phyloP scores from a whole-genome alignment of 257 asterid species.

The Anisodus acutangulus region DNA sequence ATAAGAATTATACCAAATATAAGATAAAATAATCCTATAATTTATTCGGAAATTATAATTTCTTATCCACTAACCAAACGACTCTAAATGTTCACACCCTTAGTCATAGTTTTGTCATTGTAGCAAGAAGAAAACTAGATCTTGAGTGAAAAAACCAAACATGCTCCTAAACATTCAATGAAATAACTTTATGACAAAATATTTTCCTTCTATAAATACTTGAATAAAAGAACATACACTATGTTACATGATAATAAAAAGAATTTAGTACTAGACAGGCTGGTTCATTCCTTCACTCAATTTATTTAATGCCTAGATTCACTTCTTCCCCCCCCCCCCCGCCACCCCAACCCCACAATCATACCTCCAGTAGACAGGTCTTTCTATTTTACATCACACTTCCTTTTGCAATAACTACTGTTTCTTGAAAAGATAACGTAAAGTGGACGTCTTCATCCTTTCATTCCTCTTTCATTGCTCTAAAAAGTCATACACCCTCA shows the following conservation, averaged over 20 bases:
- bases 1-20: no score
- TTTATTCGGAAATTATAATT: no score
- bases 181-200: background rate
- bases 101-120: background rate
- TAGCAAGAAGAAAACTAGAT: background rate
- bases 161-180: background rate
- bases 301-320: conserved; percentile 37
- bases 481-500: background rate
- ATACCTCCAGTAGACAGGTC: conserved; percentile 44
- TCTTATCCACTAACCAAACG: no score
- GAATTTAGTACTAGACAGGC: conserved; percentile 24
- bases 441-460: conserved; percentile 57
- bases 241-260: conserved; percentile 18
- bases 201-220: background rate
- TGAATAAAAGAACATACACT: background rate
- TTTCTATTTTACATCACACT: conserved; percentile 57
- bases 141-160: background rate
- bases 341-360: no score
- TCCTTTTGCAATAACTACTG: conserved; percentile 53
- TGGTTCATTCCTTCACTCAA: conserved; percentile 51
- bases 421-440: conserved; percentile 64
- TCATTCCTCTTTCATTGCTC: conserved; percentile 28
- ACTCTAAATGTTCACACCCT: background rate
- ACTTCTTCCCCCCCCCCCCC: conserved; percentile 43
- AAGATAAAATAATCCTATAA: no score